Evolutionary conservation across 352 stramenopile species (phyloP), one percentile per base, ranked within the genome.

Genomic region (Plasmopara muralis): DNA sequence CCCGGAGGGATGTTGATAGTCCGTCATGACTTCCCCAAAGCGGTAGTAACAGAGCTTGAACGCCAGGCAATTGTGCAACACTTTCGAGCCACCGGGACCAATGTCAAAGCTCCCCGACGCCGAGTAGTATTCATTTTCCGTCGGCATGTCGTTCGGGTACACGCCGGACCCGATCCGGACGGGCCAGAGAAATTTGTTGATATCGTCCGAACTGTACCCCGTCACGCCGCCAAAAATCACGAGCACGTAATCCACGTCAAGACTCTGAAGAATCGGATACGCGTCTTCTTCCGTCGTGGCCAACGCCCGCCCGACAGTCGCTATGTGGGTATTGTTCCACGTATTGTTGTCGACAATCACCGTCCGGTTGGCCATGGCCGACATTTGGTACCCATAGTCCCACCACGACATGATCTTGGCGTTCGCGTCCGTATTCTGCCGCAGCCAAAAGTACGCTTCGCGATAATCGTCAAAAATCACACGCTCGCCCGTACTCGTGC

Each of bases 391-490:
- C 41, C 86, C 86, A 58, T 95, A 96, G 68, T 95, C 85, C 87
- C 87, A 95, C 87, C 87, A 96, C 47, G 80, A 74, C 69, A 96
- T 74, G 50, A 96, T 86, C 68, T 90, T 91, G 35, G 79, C 76
- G 54, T 96, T 72, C 33, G 77, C 84, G 28, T 84, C 68, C 31
- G 89, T 97, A 71, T 97, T 97, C 66, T 95, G 81, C 13, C 83
- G 68, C 53, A 94, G 58, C 83, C 83, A 94, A 57, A 86, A 94
- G 68, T 93, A 94, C 9, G 93, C 93, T 68, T 99, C 95, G 41
- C 96, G 89, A 77, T 98, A 99, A 71, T 99, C 96, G 65, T 99
- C 96, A 38, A 96, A 94, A 54, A 96, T 91, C 31, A 96, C 74
- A 40, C 83, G 79, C 58, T 81, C 67, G 25, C 89, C 89, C 33